Conservation (phyloP, 2,329 filamentous ascomycete genomes). For the Pezicula radicicola region DNA sequence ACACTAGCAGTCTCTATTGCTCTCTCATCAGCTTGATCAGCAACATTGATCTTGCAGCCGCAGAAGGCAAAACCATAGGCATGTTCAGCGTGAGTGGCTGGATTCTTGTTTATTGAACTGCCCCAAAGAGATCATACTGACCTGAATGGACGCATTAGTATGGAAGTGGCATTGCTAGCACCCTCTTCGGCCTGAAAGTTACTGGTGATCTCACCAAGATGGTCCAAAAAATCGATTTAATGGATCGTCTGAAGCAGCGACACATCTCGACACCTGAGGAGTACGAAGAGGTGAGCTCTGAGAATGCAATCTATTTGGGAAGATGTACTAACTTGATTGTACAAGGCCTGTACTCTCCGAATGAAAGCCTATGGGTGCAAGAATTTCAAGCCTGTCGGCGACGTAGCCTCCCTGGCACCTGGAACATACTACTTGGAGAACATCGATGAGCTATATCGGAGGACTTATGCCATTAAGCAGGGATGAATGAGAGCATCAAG, state of each 20-base stretch:
- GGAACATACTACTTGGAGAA: constrained; percentile 75
- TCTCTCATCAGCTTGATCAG: constrained; percentile 47
- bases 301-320: neutral
- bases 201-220: constrained; percentile 66
- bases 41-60: constrained; percentile 50
- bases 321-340: constrained; percentile 12
- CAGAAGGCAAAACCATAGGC: constrained; percentile 45
- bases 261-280: constrained; percentile 63
- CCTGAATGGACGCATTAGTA: constrained; percentile 32
- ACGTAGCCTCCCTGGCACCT: constrained; percentile 57
- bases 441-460: constrained; percentile 80
- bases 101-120: too few species aligned
- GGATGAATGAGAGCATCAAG: too few species aligned
- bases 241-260: constrained; percentile 60
- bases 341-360: constrained; percentile 63
- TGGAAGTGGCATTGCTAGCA: constrained; percentile 64
- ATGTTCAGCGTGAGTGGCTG: constrained; percentile 38
- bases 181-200: constrained; percentile 67
- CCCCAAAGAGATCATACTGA: too few species aligned
- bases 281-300: constrained; percentile 64
- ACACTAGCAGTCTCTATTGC: constrained; percentile 52
- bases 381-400: constrained; percentile 66
- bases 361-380: constrained; percentile 78
- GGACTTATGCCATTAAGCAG: constrained; percentile 50
- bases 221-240: constrained; percentile 63